Evolutionary conservation across 2,329 filamentous ascomycete genomes (phyloP), one percentile per base, ranked within the genome.

Genomic region (Trichoderma asperellum): DNA sequence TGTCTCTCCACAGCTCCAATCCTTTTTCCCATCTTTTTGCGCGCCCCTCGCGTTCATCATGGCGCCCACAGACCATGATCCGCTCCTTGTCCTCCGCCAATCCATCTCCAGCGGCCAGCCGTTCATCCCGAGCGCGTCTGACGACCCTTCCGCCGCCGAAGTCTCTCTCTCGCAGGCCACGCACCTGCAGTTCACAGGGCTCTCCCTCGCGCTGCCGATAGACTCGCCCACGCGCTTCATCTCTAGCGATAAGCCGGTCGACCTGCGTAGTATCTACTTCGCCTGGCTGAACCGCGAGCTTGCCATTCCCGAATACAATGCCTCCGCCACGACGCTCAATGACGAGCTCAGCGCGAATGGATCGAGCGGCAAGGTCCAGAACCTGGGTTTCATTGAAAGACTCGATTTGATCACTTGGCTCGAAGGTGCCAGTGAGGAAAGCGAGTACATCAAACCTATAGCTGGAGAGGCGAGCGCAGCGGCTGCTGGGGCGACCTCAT

Each of bases 201-300:
- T 83, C 65, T 86, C 87, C 71, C 84, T 89, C 68, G 85, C 89
- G 6, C 85, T 96, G 70, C 84, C 91, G 1, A 87, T 97, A 73
- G 89, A 88, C 62, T 86, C 87, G 16, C 86, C 90, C 11, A 99
- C 96, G 73, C 93, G 96, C 75, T 98, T 98, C 83, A 87, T 92
- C 71, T 94, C 93, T n/a, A 87, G 88, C 70, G 88, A 87, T 75
- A 85, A 88, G 68, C 86, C 91, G 5, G 90, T 97, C 75, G 93
- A 97, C 78, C 85, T 99, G 74, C 93, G 96, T 77, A 96, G 92
- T 79, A 95, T 97, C 81, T 97, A 95, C 84, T 97, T 98, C 78
- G 94, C 94, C 68, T 99, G 94, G 93, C 86, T 92, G 76, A 96
- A 97, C 82, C 93, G 94, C 79, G 95, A 98, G 82, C 89, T 91